Conservation (phyloP, 768 basidiomycete genomes). For the Daedaleopsis sinensis region DNA sequence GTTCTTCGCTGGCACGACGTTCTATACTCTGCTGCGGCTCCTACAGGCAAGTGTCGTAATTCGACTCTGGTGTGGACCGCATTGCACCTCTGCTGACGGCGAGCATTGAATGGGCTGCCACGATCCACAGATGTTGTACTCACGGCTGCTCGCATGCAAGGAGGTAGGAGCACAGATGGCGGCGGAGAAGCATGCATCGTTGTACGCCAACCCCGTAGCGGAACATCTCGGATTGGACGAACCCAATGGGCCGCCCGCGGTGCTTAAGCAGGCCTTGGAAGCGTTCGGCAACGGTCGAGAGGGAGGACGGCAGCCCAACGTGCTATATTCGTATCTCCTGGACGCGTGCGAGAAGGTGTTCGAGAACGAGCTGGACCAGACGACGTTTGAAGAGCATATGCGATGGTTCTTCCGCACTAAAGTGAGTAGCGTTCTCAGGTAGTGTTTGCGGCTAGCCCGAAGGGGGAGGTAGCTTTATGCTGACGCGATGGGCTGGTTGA, state of each 20-base stretch:
- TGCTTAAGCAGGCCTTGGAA: slow-evolving; percentile 69
- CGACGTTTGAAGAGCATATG: slow-evolving; percentile 95
- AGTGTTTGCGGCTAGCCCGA: not conserved
- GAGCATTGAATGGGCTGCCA: slow-evolving; percentile 3
- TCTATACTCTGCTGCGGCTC: slow-evolving; percentile 87
- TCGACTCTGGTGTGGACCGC: slow-evolving; percentile 5
- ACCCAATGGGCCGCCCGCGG: slow-evolving; percentile 69
- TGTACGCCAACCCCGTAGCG: slow-evolving; percentile 80
- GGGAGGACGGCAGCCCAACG: slow-evolving; percentile 49
- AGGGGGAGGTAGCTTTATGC: slow-evolving; percentile 29
- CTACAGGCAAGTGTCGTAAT: slow-evolving; percentile 68
- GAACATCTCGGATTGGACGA: slow-evolving; percentile 86
- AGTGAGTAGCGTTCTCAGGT: slow-evolving; percentile 42
- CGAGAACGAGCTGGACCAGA: slow-evolving; percentile 88
- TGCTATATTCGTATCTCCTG: slow-evolving; percentile 87
- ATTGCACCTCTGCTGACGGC: slow-evolving; percentile 14
- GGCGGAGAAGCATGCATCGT: slow-evolving; percentile 61
- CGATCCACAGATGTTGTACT: slow-evolving; percentile 75
- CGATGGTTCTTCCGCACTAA: slow-evolving; percentile 91
- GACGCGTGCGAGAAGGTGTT: slow-evolving; percentile 93
- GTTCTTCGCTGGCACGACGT: slow-evolving; percentile 91
- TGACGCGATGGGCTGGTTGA: slow-evolving; percentile 8
- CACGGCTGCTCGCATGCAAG: slow-evolving; percentile 85
- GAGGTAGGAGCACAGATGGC: slow-evolving; percentile 74
- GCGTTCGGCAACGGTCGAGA: slow-evolving; percentile 50